A percentile compares a stretch with the other conserved stretches of the same genome.
Conservation (phyloP, 345 rosid genomes). For the Aquilaria sinensis region DNA sequence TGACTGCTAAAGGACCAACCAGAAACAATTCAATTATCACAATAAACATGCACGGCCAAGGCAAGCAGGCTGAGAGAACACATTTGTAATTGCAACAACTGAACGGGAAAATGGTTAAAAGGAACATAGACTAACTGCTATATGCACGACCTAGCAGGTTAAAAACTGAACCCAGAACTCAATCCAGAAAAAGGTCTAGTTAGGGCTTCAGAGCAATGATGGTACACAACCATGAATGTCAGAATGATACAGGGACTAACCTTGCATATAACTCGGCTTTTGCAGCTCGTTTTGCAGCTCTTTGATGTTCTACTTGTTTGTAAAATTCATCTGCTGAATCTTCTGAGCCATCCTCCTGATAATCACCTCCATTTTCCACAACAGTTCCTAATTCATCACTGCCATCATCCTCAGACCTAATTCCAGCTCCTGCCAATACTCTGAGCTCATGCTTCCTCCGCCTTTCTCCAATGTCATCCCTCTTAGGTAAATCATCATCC, state of each 20-base stretch:
- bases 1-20: too few relatives aligned
- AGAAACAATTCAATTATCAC: too few relatives aligned
- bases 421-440: constrained; percentile 77
- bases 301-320: constrained; percentile 41
- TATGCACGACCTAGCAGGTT: too few relatives aligned
- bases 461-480: constrained; percentile 96
- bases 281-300: constrained; percentile 56
- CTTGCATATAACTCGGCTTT: constrained; percentile 62
- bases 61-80: too few relatives aligned
- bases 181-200: too few relatives aligned
- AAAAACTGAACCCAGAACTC: too few relatives aligned
- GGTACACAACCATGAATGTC: too few relatives aligned
- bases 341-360: constrained; percentile 19
- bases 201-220: too few relatives aligned
- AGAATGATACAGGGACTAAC: constrained; percentile 22
- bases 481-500: constrained; percentile 78
- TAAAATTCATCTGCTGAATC: constrained; percentile 66
- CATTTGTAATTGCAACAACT: too few relatives aligned
- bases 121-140: too few relatives aligned
- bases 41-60: too few relatives aligned
- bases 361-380: constrained; percentile 23
- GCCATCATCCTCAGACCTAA: constrained; percentile 53
- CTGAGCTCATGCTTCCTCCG: constrained; percentile 80
- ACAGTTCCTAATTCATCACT: constrained; percentile 21
- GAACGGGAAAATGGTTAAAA: too few relatives aligned